Base-by-base conservation (phyloP, 2,329 filamentous ascomycete genomes). In the Cladosporium sp. region DNA sequence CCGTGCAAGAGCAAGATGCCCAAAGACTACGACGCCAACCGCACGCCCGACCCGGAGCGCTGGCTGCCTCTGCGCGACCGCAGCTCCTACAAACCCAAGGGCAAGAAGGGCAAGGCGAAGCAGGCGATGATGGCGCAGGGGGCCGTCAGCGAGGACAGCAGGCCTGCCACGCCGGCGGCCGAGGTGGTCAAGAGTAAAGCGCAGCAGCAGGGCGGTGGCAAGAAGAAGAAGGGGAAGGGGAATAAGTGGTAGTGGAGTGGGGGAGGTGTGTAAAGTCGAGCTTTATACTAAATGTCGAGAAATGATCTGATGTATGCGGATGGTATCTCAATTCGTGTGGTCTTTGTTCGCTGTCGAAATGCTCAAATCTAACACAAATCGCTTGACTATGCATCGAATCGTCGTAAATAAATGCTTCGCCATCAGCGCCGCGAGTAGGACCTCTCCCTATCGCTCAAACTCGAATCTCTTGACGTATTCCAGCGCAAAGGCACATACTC, bases 51-150 rank as follows among this genome's bases (percentile, higher is more conserved):
- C 68, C 85, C 89, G 0, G 93, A 99, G 71, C 80, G 93, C 56
- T 99, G 93, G 93, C 72, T 99, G 54, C 92, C 93, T 11, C 76
- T 97, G 62, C 84, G 87, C 47, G 93, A 99, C 67, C 80, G 93
- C 51, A 93, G 88, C 60, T 88, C 83, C 36, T 99, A 96, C 70
- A 78, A 30, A 30, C 90, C 91, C 7, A 96, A 93, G 74, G 90
- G 90, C 5, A 90, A 87, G 75, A 96, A 78, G 88, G 89, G 50
- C 86, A 90, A 78, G 86, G 86, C 72, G 61, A 67, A 56, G 70
- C 71, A 61, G 84, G 83, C 4, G 76, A 79, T 54, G 87, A 89
- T 58, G 74, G 96, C 89, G 7, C 93, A 97, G 68, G 93, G 93
- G 54, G 92, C 91, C 43, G 73, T 85, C 11, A 87, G 89, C 18